A percentile compares a stretch with the other conserved stretches of the same genome.
phyloP scores from a whole-genome alignment of 495 filamentous ascomycete genomes.

The Lichina pygmaea region DNA sequence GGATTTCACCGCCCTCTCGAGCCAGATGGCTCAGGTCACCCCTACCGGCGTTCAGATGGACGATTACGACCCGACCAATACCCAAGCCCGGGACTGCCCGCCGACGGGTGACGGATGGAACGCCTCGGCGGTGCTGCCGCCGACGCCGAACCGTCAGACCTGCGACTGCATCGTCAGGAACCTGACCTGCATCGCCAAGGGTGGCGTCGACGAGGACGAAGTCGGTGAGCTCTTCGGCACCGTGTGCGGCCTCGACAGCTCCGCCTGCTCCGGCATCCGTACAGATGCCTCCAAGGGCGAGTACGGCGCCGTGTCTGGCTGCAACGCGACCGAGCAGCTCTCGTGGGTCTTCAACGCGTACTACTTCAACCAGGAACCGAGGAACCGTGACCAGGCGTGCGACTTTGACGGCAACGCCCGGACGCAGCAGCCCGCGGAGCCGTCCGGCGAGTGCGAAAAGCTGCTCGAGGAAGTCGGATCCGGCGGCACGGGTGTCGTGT shows the following conservation, averaged over 20 bases:
- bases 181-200: constrained; percentile 38
- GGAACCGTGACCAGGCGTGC: constrained; percentile 30
- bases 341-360: constrained; percentile 62
- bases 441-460: constrained; percentile 22
- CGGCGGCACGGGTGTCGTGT: constrained; percentile 36
- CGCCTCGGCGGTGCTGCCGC: constrained; percentile 46
- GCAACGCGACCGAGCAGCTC: constrained; percentile 47
- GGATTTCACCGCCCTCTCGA: constrained; percentile 53
- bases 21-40: constrained; percentile 36
- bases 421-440: constrained; percentile 15
- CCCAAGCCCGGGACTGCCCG: constrained; percentile 45
- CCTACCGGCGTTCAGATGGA: constrained; percentile 35
- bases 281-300: constrained; percentile 41
- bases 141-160: constrained; percentile 42
- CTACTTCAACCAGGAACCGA: constrained; percentile 30
- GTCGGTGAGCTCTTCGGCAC: constrained; percentile 40
- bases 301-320: constrained; percentile 86
- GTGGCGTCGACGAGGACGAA: constrained; percentile 19
- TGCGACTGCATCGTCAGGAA: constrained; percentile 61
- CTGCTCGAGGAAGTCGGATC: constrained; percentile 33
- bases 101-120: constrained; percentile 33
- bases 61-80: constrained; percentile 56
- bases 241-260: constrained; percentile 32
- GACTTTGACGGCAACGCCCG: constrained; percentile 43
- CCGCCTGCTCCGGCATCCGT: constrained; percentile 42